phyloP scores from a whole-genome alignment of 208 protist species.

The Tetramitus jugosus region DNA sequence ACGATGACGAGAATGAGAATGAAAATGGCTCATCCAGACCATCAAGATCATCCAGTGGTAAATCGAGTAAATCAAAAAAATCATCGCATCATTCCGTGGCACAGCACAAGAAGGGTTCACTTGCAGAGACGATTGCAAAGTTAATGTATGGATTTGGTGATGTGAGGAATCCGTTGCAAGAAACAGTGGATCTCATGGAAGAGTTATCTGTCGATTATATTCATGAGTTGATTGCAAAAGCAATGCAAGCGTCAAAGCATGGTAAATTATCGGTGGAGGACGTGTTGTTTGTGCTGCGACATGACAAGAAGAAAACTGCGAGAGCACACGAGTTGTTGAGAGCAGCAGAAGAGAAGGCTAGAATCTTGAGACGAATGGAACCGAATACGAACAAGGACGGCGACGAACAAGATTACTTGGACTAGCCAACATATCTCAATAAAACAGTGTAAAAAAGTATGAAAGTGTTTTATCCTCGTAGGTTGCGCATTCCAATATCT shows the following conservation, averaged over 20 bases:
- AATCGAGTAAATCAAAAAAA: background rate
- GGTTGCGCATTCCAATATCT: no score
- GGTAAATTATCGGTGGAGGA: conserved; percentile 19
- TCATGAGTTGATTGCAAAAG: background rate
- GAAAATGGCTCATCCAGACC: background rate
- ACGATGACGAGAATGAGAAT: conserved; percentile 5
- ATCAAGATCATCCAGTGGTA: background rate
- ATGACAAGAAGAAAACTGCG: conserved; percentile 21
- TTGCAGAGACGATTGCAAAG: background rate
- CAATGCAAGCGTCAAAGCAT: background rate
- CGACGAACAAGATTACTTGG: no score
- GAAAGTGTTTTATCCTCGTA: no score
- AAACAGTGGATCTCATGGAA: conserved; percentile 23
- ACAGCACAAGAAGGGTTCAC: background rate
- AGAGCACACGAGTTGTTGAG: conserved; percentile 13
- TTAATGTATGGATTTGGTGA: conserved; percentile 35
- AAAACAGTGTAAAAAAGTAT: no score
- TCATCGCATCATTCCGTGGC: background rate
- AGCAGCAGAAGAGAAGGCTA: background rate
- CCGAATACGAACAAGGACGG: no score
- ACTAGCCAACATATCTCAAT: no score
- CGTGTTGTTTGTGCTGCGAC: background rate
- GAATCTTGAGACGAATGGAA: background rate
- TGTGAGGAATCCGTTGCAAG: background rate
- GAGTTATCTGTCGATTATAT: conserved; percentile 19